Evolutionary conservation across 345 rosid species (phyloP).

Genomic region (Capsella bursapastoris): DNA sequence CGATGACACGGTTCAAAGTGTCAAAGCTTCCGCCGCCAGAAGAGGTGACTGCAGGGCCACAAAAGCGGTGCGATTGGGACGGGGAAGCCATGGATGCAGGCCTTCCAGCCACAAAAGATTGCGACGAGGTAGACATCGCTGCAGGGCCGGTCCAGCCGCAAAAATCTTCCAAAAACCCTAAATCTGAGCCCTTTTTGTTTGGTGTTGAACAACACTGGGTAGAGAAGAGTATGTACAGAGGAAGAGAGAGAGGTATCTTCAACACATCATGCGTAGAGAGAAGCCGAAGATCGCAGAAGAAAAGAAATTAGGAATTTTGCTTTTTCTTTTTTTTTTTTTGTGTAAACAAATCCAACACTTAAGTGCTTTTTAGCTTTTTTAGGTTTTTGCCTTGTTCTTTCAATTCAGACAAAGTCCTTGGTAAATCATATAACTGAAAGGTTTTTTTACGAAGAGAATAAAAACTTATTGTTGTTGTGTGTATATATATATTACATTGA

Average conservation of each 20-base stretch:
- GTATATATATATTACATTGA: too few species aligned
- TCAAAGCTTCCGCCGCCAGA: slow-evolving; percentile 75
- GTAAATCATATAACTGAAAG: slow-evolving; percentile 6
- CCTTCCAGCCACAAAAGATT: slow-evolving; percentile 55
- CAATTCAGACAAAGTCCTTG: slow-evolving; percentile 13
- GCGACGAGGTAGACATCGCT: slow-evolving; percentile 68
- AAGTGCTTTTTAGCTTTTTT: slow-evolving; percentile 17
- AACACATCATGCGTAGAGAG: slow-evolving; percentile 34
- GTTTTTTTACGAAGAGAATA: not conserved
- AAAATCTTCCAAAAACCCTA: slow-evolving; percentile 44
- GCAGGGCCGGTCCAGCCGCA: slow-evolving; percentile 15
- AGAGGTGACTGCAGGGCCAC: slow-evolving; percentile 51
- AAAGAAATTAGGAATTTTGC: slow-evolving; percentile 2
- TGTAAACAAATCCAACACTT: not conserved
- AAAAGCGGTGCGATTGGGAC: slow-evolving; percentile 65
- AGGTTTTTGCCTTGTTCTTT: slow-evolving; percentile 31
- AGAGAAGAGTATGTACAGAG: slow-evolving; percentile 44
- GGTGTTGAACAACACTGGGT: slow-evolving; percentile 22
- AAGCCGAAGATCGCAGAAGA: slow-evolving; percentile 39
- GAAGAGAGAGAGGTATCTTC: slow-evolving; percentile 36
- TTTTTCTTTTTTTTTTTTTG: not conserved
- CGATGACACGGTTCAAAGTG: slow-evolving; percentile 74
- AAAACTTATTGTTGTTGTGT: too few species aligned
- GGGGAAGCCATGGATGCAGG: slow-evolving; percentile 55
- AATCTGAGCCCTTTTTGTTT: slow-evolving; percentile 25